Base-by-base conservation (phyloP, 495 filamentous ascomycete genomes). In the Penicillium cosmopolitanum region DNA sequence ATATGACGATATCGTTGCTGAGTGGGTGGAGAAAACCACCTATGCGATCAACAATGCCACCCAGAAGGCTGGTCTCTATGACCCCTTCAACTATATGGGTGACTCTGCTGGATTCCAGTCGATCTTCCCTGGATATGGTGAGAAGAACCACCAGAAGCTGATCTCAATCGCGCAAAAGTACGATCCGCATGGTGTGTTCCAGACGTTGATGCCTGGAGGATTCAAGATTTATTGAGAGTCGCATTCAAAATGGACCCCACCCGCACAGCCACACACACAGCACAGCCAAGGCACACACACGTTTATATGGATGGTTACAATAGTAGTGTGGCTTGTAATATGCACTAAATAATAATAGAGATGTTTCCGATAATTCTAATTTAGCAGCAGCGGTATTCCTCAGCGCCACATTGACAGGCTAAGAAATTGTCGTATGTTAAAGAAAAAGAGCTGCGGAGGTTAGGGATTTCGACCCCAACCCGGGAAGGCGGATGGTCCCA, bases 131-230 rank as follows among this genome's bases (percentile, higher is more conserved):
- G 73, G 80, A 5, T 85, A 84, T 66, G 83, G 83, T 0, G 62
- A 46, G 28, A 67, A 69, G 19, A 84, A 76, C 61, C 54, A 76
- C 33, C 51, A 57, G 38, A 62, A 65, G n/a, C 61, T 87, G 51
- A 56, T 63, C 25, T 46, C 55, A 21, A 70, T 76, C 40, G 75
- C 71, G 2, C 63, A 64, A 56, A 77, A 79, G 66, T 85, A 81
- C 59, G 84, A 85, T 57, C 80, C 81, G 0, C 55, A 72, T 1
- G 74, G 66, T 1, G 68, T 84, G 1, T 85, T 85, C 56, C 80
- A 84, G 75, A 75, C 50, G 34, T 56, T 75, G 50, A 73, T 79
- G 16, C 74, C 74, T 25, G 74, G 74, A 50, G 74, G 73, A 33
- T 76, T 72, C 38, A 74, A 76, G 63, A 59, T 76, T 11, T 66